Evolutionary conservation across 805 yeast genomes (phyloP), one percentile per base, ranked within the genome.

Genomic region (Lachancea dasiensis): DNA sequence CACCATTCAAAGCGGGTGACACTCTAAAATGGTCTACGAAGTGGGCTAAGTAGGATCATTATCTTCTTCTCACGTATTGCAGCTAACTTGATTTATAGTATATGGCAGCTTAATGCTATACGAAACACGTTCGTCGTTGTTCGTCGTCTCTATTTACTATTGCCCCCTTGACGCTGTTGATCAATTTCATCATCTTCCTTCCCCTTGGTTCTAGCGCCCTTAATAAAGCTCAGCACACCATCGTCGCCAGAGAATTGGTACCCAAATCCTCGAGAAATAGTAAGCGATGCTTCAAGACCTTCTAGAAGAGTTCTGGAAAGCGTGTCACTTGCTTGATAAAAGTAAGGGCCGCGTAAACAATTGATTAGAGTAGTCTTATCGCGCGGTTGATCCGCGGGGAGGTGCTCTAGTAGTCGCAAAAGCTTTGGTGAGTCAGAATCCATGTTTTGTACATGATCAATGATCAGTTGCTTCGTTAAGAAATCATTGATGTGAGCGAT

Each of bases 1-100:
- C 86, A 13, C 97, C 97, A 6, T 90, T 90, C 70, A 72, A 69
- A 49, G 87, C 96, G 6, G 95, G 95, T 13, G 77, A 81, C 37
- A 71, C 68, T 39, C 69, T 90, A 34, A 54, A 68, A 22, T 90
- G 94, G 86, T 60, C 75, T 7, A 72, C 77, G 4, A 83, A 81
- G 61, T 89, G 97, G 97, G 60, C 27, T 2, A 69, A 32, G 38
- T 15, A 33, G 10, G 29, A 18, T 13, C 23, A 22, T 16, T 16
- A 3, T 14, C n/a, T n/a, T n/a, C n/a, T n/a, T n/a, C n/a, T n/a
- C n/a, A n/a, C n/a, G n/a, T n/a, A n/a, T n/a, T n/a, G n/a, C n/a
- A n/a, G n/a, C n/a, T n/a, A n/a, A n/a, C n/a, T n/a, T n/a, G n/a
- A n/a, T n/a, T n/a, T n/a, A n/a, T n/a, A n/a, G n/a, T n/a, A n/a